Evolutionary conservation across 441 rosid species (phyloP).

Genomic region (Adansonia gregorii): DNA sequence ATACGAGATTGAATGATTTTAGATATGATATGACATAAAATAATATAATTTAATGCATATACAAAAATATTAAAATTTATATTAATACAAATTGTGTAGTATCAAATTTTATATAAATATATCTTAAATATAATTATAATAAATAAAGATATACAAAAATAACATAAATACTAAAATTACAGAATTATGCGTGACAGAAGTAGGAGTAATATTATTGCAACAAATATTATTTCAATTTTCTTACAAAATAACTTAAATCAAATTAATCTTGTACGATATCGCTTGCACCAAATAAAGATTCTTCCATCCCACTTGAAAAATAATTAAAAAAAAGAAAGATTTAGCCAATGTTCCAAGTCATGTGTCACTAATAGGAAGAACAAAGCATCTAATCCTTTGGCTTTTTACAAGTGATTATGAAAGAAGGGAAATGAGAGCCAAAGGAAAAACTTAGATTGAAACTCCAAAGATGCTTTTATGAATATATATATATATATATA

Average conservation of each 20-base stretch:
- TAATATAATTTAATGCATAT: too few species aligned
- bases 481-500: neutral
- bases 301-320: neutral
- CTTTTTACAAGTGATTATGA: conserved; percentile 10
- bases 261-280: conserved; percentile 15
- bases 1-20: too few species aligned
- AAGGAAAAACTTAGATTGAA: neutral
- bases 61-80: too few species aligned
- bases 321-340: neutral
- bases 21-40: too few species aligned
- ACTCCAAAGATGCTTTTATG: conserved; percentile 1
- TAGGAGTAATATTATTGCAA: neutral
- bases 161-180: too few species aligned
- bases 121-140: too few species aligned
- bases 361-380: conserved; percentile 26
- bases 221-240: neutral
- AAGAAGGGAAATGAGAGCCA: neutral
- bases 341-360: conserved; percentile 15
- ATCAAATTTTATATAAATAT: too few species aligned
- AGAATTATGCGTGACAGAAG: too few species aligned
- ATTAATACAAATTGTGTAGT: too few species aligned
- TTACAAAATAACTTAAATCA: neutral
- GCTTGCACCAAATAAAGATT: conserved; percentile 1
- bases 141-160: too few species aligned
- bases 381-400: conserved; percentile 26